Base-by-base conservation (phyloP, 352 stramenopile species). In the Globisporangium uncinulatum region DNA sequence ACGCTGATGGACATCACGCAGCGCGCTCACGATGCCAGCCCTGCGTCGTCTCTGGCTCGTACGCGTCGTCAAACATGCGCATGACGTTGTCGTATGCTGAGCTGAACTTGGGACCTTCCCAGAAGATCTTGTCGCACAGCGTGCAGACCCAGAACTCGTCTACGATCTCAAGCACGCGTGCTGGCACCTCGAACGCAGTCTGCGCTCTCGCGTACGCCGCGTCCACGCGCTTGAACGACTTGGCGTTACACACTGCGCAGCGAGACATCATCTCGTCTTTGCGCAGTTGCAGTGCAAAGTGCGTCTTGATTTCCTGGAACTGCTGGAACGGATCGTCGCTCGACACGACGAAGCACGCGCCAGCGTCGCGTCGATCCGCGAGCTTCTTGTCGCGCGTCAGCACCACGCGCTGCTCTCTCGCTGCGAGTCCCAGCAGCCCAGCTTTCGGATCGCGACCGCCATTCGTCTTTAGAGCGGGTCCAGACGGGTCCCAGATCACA, bases 331-430 rank as follows among this genome's bases (percentile, higher is more conserved):
- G 72, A 50, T 89, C 76, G 52, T 91, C 81, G 43, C 74, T 87
- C 0, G 79, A 76, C 9, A 93, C 73, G 3, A 91, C 76, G 56
- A 89, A 89, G 62, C 80, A 93, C 2, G 80, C 83, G 9, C 81
- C 76, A 3, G 80, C 78, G 54, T 88, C 79, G 4, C 83, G 76
- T 19, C 82, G 71, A 21, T 75, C 68, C 0, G 79, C 76, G 9
- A 93, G 62, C 24, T 89, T 88, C 62, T 86, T 88, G 67, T 91
- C 83, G 6, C 80, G 69, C 7, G 83, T 93, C 48, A 93, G 41
- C 6, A 93, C 41, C 32, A 91, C 88, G n/a, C 83, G 76, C 37
- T 89, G 71, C 44, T 93, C 80, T 4, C 56, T 61, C n/a, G 69
- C 67, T 0, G 83, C 75, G 7, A 83, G 37, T 4, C 63, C 63